Evolutionary conservation across 2,329 filamentous ascomycete species (phyloP), one percentile per base, ranked within the genome.

Genomic region (Hymenoscyphus occultus): DNA sequence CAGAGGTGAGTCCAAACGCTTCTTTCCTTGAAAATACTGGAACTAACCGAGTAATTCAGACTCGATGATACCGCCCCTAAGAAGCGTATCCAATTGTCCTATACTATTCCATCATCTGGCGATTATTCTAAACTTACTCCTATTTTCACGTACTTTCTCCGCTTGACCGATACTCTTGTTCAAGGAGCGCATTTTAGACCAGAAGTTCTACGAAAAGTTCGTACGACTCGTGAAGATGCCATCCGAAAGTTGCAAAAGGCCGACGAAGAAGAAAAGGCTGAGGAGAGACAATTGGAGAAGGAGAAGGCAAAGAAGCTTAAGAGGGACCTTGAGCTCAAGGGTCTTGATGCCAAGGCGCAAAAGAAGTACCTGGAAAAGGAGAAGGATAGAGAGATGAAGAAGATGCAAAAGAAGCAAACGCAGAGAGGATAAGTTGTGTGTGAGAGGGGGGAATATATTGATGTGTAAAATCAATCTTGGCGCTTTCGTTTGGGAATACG

Each of bases 201-300:
- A 45, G 92, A 98, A 81, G 93, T 97, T 40, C 80, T 90, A 76
- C 91, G 91, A 77, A 96, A 96, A 82, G 84, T 99, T 71, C 88
- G 87, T 74, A 81, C 82, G 67, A 89, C 88, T 40, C 92, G 95
- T 69, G 94, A 98, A 56, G 89, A 91, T 64, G 89, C 91, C 73
- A 85, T 91, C 73, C 85, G 85, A 75, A 90, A 90, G 80, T 87
- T 99, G 74, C 88, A 90, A 77, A 93, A 91, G 79, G 81, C 85
- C 0, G 86, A 89, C 62, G 92, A 97, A 70, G 92, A 91, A 67
- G 84, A 88, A 74, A 92, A 92, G 82, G 90, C 87, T 75, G 91
- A 93, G 80, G 90, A 93, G 81, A 83, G 91, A 31, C 84, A 87
- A 58, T 72, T 83, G 22, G 89, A 92, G 80, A 84, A 90, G 68